These are phyloP conservation scores for Leishmania tarentolae DNA, from an alignment of 208 protist genomes.

Conservation along the genomic window DNA sequence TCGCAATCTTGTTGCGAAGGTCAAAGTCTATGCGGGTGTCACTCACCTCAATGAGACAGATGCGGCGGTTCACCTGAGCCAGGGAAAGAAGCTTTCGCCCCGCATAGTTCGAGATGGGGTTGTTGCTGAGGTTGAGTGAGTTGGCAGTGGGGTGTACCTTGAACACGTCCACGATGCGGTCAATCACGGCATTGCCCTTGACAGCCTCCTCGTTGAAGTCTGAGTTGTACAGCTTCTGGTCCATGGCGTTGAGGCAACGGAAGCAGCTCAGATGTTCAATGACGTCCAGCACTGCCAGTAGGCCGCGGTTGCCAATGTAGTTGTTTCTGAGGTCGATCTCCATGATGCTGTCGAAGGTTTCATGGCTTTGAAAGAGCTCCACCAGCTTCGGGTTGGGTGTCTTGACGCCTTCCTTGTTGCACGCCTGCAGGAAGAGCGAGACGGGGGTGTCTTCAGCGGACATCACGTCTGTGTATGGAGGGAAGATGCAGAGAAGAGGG, in stretches of 20 bases:
- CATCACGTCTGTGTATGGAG: conserved; percentile 10
- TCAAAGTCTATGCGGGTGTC: conserved; percentile 90
- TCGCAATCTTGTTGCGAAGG: conserved; percentile 72
- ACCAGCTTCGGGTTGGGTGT: conserved; percentile 77
- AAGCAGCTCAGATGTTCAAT: conserved; percentile 77
- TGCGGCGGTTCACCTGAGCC: conserved; percentile 73
- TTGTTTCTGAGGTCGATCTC: conserved; percentile 86
- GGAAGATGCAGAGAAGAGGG: background rate
- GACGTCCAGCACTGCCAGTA: conserved; percentile 81
- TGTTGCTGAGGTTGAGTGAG: conserved; percentile 80
- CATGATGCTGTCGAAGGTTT: conserved; percentile 67
- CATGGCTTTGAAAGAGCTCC: conserved; percentile 67
- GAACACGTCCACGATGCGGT: conserved; percentile 83
- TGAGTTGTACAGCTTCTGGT: conserved; percentile 93
- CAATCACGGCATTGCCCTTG: conserved; percentile 86
- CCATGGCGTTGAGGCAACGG: conserved; percentile 75
- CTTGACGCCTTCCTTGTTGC: conserved; percentile 82
- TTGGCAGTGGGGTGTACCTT: conserved; percentile 82
- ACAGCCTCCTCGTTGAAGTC: conserved; percentile 88
- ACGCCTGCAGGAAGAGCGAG: conserved; percentile 66
- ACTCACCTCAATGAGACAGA: conserved; percentile 77
- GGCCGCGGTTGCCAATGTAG: conserved; percentile 90
- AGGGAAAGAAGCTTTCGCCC: conserved; percentile 86
- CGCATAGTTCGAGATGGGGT: conserved; percentile 91
- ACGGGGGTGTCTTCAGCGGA: conserved; percentile 62